phyloP scores from a whole-genome alignment of 2,329 filamentous ascomycete species.

The Endocalyx cinctus region DNA sequence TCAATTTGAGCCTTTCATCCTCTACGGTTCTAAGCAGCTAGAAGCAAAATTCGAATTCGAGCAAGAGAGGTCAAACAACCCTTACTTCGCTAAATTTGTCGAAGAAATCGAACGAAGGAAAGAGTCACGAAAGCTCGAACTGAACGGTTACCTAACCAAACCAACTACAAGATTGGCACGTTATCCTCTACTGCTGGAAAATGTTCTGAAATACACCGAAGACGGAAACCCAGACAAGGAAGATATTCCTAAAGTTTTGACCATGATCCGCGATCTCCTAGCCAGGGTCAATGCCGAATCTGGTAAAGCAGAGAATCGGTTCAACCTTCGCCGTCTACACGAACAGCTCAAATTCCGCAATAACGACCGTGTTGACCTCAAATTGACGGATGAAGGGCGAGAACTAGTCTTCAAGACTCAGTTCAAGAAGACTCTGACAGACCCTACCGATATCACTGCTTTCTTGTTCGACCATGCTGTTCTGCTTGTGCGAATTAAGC shows the following conservation, averaged over 20 bases:
- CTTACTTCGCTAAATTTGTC: slow-evolving; percentile 82
- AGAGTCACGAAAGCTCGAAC: slow-evolving; percentile 91
- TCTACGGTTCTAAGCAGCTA: slow-evolving; percentile 91
- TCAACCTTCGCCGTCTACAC: slow-evolving; percentile 89
- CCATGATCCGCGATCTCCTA: slow-evolving; percentile 80
- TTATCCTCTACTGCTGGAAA: slow-evolving; percentile 88
- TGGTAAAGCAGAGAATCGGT: slow-evolving; percentile 95
- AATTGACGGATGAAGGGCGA: slow-evolving; percentile 87
- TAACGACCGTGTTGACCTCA: slow-evolving; percentile 87
- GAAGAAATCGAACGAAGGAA: slow-evolving; percentile 95
- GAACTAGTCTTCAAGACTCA: slow-evolving; percentile 92
- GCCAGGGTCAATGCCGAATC: slow-evolving; percentile 89
- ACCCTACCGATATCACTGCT: slow-evolving; percentile 84
- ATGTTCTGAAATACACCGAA: slow-evolving; percentile 86
- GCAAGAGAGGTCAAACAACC: slow-evolving; percentile 84
- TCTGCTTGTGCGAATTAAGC: slow-evolving; percentile 84
- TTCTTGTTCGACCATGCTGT: slow-evolving; percentile 97
- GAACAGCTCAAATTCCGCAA: slow-evolving; percentile 86
- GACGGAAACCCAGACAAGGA: slow-evolving; percentile 85
- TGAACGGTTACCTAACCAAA: slow-evolving; percentile 97
- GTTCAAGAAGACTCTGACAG: slow-evolving; percentile 87
- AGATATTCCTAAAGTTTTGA: slow-evolving; percentile 86
- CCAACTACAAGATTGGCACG: slow-evolving; percentile 91
- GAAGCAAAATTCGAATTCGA: slow-evolving; percentile 98
- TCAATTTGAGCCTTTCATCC: slow-evolving; percentile 91